phyloP scores from a whole-genome alignment of 2,329 filamentous ascomycete genomes.

The Emericellopsis cladophorae region DNA sequence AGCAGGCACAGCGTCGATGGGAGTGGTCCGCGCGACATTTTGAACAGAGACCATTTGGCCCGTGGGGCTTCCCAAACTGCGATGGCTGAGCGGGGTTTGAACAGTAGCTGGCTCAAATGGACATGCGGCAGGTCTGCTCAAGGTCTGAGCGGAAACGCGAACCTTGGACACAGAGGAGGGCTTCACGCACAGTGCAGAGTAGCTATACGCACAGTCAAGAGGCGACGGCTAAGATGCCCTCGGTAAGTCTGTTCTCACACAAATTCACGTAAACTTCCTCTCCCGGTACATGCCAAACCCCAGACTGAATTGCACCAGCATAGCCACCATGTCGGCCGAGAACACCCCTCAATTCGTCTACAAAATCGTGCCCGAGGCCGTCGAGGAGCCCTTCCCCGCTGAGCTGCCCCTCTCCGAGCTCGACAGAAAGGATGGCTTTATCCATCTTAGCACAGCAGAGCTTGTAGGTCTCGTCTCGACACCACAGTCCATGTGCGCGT shows the following conservation, averaged over 20 bases:
- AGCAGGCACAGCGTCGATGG: conserved; percentile 56
- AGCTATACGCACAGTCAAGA: too few relatives aligned
- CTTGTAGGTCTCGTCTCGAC: conserved; percentile 27
- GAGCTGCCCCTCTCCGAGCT: conserved; percentile 45
- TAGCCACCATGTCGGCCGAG: conserved; percentile 1
- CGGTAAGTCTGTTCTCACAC: too few relatives aligned
- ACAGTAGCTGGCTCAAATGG: too few relatives aligned
- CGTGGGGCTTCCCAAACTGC: too few relatives aligned
- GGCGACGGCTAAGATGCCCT: too few relatives aligned
- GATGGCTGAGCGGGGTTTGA: too few relatives aligned
- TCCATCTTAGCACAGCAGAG: conserved; percentile 44
- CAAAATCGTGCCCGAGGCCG: conserved; percentile 44
- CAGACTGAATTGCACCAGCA: not conserved
- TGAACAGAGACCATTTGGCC: too few relatives aligned
- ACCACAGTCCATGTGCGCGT: not conserved
- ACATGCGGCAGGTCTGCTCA: too few relatives aligned
- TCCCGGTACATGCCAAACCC: not conserved
- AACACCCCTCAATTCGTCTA: conserved; percentile 30
- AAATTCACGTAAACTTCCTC: too few relatives aligned
- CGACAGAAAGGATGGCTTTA: conserved; percentile 46
- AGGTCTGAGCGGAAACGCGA: too few relatives aligned
- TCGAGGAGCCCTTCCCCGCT: conserved; percentile 38
- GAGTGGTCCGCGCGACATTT: conserved; percentile 45
- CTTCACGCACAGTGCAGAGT: too few relatives aligned
- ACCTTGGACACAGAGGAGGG: too few relatives aligned